A percentile compares a stretch with the other conserved stretches of the same genome.
These are phyloP conservation scores for Didymosphaeria variabile DNA, from an alignment of 2,329 filamentous ascomycete genomes.

Conservation along the genomic window DNA sequence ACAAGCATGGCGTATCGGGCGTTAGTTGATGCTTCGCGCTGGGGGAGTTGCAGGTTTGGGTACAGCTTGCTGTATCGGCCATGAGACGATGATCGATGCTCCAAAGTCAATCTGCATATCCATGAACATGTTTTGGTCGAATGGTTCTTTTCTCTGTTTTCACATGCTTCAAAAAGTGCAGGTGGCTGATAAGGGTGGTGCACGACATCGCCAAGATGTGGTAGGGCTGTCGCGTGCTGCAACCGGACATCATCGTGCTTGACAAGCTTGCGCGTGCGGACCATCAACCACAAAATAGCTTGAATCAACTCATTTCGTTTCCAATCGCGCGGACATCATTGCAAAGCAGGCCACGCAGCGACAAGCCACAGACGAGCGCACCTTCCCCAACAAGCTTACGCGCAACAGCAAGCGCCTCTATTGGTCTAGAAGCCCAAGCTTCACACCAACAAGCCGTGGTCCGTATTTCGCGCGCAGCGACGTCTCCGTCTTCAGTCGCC, in stretches of 20 bases:
- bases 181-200: background rate
- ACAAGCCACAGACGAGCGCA: slow-evolving; percentile 27
- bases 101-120: background rate
- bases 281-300: background rate
- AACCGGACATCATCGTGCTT: slow-evolving; percentile 7
- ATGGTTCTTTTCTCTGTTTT: background rate
- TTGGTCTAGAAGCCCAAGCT: slow-evolving; percentile 35
- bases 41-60: slow-evolving; percentile 2
- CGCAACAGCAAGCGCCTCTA: slow-evolving; percentile 26
- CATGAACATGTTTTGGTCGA: no score
- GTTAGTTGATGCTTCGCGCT: slow-evolving; percentile 26
- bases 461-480: slow-evolving; percentile 21
- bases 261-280: background rate
- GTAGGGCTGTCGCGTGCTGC: slow-evolving; percentile 10
- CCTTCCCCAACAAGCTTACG: slow-evolving; percentile 43
- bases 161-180: background rate
- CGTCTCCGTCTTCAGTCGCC: slow-evolving; percentile 15
- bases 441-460: slow-evolving; percentile 26
- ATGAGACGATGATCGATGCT: background rate
- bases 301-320: slow-evolving; percentile 8
- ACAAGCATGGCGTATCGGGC: slow-evolving; percentile 37
- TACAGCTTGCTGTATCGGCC: background rate
- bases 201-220: slow-evolving; percentile 4
- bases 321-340: background rate
- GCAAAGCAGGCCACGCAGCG: slow-evolving; percentile 4